Percentiles rank a stretch among this genome's conserved stretches.
Conservation (phyloP, 2,329 filamentous ascomycete species). For the Talaromyces albobiverticillius region DNA sequence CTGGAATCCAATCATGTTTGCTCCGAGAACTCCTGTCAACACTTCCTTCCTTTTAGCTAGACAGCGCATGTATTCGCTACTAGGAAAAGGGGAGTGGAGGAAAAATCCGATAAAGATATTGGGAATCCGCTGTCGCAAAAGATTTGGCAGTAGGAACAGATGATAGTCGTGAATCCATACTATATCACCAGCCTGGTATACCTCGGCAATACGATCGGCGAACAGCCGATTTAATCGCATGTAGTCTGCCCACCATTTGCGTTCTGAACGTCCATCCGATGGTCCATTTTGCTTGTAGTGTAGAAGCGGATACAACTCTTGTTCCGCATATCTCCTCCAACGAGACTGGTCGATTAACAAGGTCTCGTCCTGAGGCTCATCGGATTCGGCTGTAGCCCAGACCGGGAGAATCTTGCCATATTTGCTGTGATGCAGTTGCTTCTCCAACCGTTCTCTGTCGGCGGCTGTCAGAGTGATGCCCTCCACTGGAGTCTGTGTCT, state of each 20-base stretch:
- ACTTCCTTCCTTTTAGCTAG: slow-evolving; percentile 85
- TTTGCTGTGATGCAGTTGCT: slow-evolving; percentile 68
- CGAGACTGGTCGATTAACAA: slow-evolving; percentile 75
- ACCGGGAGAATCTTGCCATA: slow-evolving; percentile 80
- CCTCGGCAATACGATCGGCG: slow-evolving; percentile 80
- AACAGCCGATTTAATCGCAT: slow-evolving; percentile 90
- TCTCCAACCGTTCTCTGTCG: slow-evolving; percentile 71
- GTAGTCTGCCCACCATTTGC: slow-evolving; percentile 87
- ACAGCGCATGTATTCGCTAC: slow-evolving; percentile 91
- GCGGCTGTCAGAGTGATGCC: slow-evolving; percentile 68
- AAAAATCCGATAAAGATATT: slow-evolving; percentile 95
- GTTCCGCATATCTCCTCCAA: slow-evolving; percentile 88
- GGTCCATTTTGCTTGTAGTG: slow-evolving; percentile 96
- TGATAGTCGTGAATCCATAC: slow-evolving; percentile 95
- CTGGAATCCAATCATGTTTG: slow-evolving; percentile 93
- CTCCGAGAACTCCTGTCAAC: slow-evolving; percentile 81
- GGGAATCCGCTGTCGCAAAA: slow-evolving; percentile 80
- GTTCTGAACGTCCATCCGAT: slow-evolving; percentile 76
- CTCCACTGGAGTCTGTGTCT: slow-evolving; percentile 60
- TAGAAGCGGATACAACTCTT: slow-evolving; percentile 87
- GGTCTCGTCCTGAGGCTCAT: slow-evolving; percentile 65
- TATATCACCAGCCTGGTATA: slow-evolving; percentile 90
- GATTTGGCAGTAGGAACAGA: slow-evolving; percentile 80
- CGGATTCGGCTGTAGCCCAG: slow-evolving; percentile 78
- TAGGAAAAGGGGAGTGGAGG: slow-evolving; percentile 90